Evolutionary conservation across 2,329 filamentous ascomycete genomes (phyloP), one percentile per base, ranked within the genome.

Genomic region (Epichloe elymi): DNA sequence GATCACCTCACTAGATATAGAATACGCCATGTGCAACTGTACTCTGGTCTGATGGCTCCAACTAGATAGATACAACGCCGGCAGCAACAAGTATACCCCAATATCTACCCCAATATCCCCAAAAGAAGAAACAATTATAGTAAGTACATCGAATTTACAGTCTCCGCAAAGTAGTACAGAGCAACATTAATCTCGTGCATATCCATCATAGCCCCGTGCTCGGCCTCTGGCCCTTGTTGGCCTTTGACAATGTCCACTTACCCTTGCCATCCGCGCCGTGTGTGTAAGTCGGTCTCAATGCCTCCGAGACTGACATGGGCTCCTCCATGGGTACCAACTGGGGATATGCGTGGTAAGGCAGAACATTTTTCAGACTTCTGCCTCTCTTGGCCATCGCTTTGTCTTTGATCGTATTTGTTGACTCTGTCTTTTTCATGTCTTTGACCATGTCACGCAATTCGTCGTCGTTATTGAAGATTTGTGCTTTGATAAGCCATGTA

Each of bases 401-500:
- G 14, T 59, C 53, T 51, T 63, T 64, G 40, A 55, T 55, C 11
- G 46, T 43, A 11, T 42, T 51, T 48, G 53, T 47, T 23, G 56
- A 56, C 19, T 58, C 57, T 37, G 57, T 45, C 59, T 74, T 75
- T 52, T 68, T 74, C 50, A 74, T 65, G 1, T 82, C 76, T 55
- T 79, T 85, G 57, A 94, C 67, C 40, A 95, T 82, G 0, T 85
- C 76, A 12, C 75, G 75, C 2, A 97, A 71, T 62, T 96, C 90
- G 30, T 78, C 69, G 41, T 94, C 86, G 50, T 82, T 74, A 36
- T 74, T 78, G 5, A 82, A 80, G 58, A 96, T 93, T 66, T 98
- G 93, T 0, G 93, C 91, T 59, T 79, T 83, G 48, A 97, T 76
- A 62, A 93, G 93, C 8, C 74, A 68, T 4, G 81, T 60, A 35